Conservation (phyloP, 192 early-diverging fungal species). For the Allomyces arbusculus region DNA sequence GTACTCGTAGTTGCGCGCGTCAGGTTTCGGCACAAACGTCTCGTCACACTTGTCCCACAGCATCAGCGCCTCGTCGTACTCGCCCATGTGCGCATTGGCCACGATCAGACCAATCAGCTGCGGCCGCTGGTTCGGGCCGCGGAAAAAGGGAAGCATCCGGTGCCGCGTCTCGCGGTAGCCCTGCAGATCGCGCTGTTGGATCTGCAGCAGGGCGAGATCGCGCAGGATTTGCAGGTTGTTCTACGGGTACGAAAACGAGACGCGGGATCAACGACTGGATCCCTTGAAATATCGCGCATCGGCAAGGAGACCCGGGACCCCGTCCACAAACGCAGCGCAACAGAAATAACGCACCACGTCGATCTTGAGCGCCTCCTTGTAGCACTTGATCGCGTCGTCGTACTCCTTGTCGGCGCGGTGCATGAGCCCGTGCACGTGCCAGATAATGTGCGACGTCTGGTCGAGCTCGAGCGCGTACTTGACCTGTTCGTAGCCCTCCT, state of each 20-base stretch:
- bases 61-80: conserved; percentile 52
- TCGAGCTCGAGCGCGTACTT: conserved; percentile 67
- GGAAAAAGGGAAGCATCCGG: conserved; percentile 34
- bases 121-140: conserved; percentile 38
- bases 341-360: conserved; percentile 36
- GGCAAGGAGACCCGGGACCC: no score
- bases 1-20: conserved; percentile 36
- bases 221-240: conserved; percentile 83
- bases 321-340: no score
- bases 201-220: conserved; percentile 69
- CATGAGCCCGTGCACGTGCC: conserved; percentile 92
- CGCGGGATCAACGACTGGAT: no score
- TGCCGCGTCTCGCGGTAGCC: conserved; percentile 49
- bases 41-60: conserved; percentile 49
- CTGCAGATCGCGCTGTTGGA: conserved; percentile 71
- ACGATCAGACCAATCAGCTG: conserved; percentile 77
- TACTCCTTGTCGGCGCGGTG: conserved; percentile 83
- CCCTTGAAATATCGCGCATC: no score
- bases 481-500: conserved; percentile 71
- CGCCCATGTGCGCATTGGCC: conserved; percentile 58
- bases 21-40: conserved; percentile 32
- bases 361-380: conserved; percentile 61
- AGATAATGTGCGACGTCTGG: conserved; percentile 72
- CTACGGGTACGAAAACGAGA: background rate
- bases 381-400: conserved; percentile 78